phyloP scores from a whole-genome alignment of 2,329 filamentous ascomycete species.

The Cytospora piceicola region DNA sequence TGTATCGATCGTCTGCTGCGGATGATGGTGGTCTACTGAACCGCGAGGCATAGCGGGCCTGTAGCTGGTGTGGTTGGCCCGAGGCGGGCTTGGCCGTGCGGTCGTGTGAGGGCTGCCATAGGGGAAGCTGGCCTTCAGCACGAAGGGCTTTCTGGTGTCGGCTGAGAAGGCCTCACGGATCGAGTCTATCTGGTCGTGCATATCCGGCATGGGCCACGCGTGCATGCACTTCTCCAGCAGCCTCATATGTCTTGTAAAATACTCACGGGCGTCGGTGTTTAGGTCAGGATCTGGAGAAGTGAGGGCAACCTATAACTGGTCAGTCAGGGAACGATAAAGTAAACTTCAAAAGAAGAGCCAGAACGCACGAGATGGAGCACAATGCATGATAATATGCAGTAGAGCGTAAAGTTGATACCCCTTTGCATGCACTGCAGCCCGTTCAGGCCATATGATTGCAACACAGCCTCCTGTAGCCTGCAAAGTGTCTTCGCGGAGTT shows the following conservation, averaged over 20 bases:
- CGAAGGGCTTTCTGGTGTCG: slow-evolving; percentile 81
- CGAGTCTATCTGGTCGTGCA: slow-evolving; percentile 87
- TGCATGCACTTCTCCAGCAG: slow-evolving; percentile 84
- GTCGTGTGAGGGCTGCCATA: slow-evolving; percentile 77
- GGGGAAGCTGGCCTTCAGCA: slow-evolving; percentile 84
- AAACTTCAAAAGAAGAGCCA: slow-evolving; percentile 10
- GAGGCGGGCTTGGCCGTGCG: slow-evolving; percentile 65
- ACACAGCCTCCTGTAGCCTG: slow-evolving; percentile 80
- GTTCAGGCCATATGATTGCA: slow-evolving; percentile 75
- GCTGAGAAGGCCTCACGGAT: slow-evolving; percentile 90
- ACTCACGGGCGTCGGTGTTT: slow-evolving; percentile 82
- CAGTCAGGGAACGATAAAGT: slow-evolving; percentile 24
- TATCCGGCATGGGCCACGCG: slow-evolving; percentile 85
- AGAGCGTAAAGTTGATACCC: slow-evolving; percentile 95
- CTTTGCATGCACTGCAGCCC: slow-evolving; percentile 91
- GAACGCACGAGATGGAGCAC: slow-evolving; percentile 85
- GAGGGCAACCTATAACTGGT: slow-evolving; percentile 73
- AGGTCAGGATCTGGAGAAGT: slow-evolving; percentile 91
- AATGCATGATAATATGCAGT: slow-evolving; percentile 85
- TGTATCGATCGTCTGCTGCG: slow-evolving; percentile 55
- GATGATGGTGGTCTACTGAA: slow-evolving; percentile 56
- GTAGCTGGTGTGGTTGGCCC: slow-evolving; percentile 48
- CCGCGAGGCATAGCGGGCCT: slow-evolving; percentile 49
- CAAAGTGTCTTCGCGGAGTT: slow-evolving; percentile 83
- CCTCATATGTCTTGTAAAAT: slow-evolving; percentile 92